Evolutionary conservation across 2,329 filamentous ascomycete genomes (phyloP).

Genomic region (Arachnopeziza araneosa): DNA sequence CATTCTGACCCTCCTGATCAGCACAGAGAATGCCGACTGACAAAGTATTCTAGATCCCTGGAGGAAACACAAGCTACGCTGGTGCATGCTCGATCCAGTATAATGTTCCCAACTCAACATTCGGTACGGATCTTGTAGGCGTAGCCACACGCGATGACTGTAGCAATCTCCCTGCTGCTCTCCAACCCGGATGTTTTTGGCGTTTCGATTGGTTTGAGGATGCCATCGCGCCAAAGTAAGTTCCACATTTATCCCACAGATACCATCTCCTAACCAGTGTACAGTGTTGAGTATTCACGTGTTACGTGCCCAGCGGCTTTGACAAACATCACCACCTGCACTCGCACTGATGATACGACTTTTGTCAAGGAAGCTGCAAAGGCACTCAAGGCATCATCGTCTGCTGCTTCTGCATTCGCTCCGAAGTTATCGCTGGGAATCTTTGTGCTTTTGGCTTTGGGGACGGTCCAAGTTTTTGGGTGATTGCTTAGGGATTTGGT

Average conservation of each 20-base stretch:
- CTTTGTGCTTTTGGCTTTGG: not conserved
- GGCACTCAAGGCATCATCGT: not conserved
- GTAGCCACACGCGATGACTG: constrained; percentile 39
- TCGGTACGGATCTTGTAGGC: constrained; percentile 45
- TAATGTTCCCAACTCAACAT: constrained; percentile 34
- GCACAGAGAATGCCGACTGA: not conserved
- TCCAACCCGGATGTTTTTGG: constrained; percentile 45
- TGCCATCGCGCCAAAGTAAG: constrained; percentile 19
- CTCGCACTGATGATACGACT: constrained; percentile 13
- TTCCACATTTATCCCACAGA: too few species aligned
- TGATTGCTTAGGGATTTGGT: too few species aligned
- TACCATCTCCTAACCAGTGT: too few species aligned
- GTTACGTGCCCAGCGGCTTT: constrained; percentile 45
- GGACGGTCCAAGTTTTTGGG: not conserved
- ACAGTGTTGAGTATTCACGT: constrained; percentile 39
- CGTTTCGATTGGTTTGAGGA: constrained; percentile 48
- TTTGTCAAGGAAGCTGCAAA: not conserved
- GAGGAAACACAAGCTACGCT: constrained; percentile 52
- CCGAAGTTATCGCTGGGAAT: not conserved
- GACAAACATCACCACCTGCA: constrained; percentile 39
- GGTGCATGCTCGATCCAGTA: constrained; percentile 48
- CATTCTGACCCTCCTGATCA: not conserved
- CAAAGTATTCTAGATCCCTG: constrained; percentile 38
- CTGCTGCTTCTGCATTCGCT: not conserved
- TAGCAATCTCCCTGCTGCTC: constrained; percentile 37